Evolutionary conservation across 371 early-diverging fungal genomes (phyloP).

Genomic region (Cokeromyces recurvatus): DNA sequence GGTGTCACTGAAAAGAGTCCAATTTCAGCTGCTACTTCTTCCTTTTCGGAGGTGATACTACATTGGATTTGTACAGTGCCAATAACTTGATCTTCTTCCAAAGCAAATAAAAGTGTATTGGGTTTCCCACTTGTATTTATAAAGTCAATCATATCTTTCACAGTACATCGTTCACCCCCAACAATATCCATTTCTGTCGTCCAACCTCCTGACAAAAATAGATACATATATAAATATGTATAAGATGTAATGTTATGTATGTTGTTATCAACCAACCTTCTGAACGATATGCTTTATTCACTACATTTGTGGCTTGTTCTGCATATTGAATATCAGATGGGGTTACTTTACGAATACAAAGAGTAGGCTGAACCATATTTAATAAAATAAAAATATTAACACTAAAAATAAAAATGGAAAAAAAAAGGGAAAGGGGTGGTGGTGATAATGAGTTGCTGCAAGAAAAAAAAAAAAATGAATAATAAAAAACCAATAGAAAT

Average conservation of each 20-base stretch:
- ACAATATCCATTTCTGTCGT: conserved; percentile 16
- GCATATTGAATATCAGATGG: conserved; percentile 3
- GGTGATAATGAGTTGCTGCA: neutral
- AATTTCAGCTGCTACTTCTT: conserved; percentile 12
- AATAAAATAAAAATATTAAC: neutral
- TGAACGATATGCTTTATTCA: conserved; percentile 19
- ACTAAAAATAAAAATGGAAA: too few relatives aligned
- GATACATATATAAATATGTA: too few relatives aligned
- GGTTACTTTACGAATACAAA: conserved; percentile 9
- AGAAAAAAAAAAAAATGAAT: too few relatives aligned
- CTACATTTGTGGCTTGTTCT: conserved; percentile 3
- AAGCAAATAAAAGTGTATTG: conserved; percentile 9
- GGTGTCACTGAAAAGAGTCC: conserved; percentile 48
- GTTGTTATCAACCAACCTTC: too few relatives aligned
- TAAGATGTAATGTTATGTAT: too few relatives aligned
- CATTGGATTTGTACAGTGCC: conserved; percentile 27
- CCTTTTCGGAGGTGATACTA: neutral
- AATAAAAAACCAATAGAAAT: neutral
- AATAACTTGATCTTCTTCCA: conserved; percentile 18
- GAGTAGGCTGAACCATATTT: conserved; percentile 18
- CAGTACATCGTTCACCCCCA: conserved; percentile 3
- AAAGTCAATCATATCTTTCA: neutral
- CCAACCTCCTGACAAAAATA: conserved; percentile 10
- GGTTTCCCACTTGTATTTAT: conserved; percentile 2
- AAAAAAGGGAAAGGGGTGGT: neutral